A percentile compares a stretch with the other conserved stretches of the same genome.
These are phyloP conservation scores for Termitomyces sp. DNA, from an alignment of 768 basidiomycete genomes.

Conservation along the genomic window DNA sequence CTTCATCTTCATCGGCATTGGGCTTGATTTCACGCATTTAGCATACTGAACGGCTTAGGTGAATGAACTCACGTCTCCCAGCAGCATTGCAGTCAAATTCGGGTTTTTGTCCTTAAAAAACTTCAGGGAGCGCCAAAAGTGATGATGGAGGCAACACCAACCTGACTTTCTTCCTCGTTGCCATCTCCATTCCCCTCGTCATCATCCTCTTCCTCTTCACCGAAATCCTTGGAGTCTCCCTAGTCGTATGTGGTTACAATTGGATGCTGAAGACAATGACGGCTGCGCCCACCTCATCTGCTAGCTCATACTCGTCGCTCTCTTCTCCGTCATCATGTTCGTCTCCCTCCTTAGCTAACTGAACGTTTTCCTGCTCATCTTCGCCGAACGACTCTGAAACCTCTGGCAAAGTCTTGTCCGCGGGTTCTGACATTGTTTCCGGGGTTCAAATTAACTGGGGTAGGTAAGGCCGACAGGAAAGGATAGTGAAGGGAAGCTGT, in stretches of 20 bases:
- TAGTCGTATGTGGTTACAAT: constrained; percentile 1
- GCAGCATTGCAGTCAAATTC: constrained; percentile 16
- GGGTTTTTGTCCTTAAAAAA: constrained; percentile 2
- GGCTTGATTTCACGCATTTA: constrained; percentile 16
- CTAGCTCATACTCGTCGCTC: constrained; percentile 18
- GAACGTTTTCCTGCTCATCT: constrained; percentile 6
- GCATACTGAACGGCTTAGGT: neutral
- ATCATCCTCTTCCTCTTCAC: constrained; percentile 16
- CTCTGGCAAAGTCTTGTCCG: constrained; percentile 9
- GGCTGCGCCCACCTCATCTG: constrained; percentile 10
- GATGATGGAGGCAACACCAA: constrained; percentile 4
- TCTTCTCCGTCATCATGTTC: constrained; percentile 18
- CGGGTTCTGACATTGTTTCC: constrained; percentile 14
- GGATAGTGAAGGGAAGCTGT: constrained; percentile 9
- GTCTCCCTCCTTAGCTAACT: neutral
- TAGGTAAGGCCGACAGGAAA: neutral
- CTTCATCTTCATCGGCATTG: constrained; percentile 25
- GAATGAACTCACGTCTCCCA: constrained; percentile 13
- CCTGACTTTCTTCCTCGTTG: constrained; percentile 8
- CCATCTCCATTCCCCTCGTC: constrained; percentile 10
- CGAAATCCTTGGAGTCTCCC: constrained; percentile 6
- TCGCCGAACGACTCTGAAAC: constrained; percentile 9
- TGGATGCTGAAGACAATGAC: neutral
- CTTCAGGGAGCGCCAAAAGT: neutral
- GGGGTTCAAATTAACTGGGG: neutral